Evolutionary conservation across 805 yeast species (phyloP).

Genomic region (Suhomyces faveliae): DNA sequence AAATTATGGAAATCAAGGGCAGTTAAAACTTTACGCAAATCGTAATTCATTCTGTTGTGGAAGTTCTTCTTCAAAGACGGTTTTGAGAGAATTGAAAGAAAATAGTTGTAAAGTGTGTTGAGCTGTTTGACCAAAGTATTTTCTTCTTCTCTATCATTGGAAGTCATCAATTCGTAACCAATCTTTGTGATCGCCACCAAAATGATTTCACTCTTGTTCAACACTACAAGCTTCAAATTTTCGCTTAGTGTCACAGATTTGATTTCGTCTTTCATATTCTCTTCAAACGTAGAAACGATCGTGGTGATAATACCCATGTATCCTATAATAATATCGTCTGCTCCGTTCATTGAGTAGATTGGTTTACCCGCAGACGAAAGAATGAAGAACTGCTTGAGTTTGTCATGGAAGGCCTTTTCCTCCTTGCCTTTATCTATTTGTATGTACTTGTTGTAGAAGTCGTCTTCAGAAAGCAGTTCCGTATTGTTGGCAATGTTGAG

Average conservation of each 20-base stretch:
- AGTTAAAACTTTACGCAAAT: constrained; percentile 71
- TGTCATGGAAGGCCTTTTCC: constrained; percentile 23
- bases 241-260: constrained; percentile 52
- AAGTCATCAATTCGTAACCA: constrained; percentile 45
- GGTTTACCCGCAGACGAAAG: constrained; percentile 88
- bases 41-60: constrained; percentile 72
- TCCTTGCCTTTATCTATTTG: constrained; percentile 15
- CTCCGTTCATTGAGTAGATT: constrained; percentile 73
- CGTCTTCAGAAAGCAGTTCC: constrained; percentile 1
- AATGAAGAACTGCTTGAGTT: constrained; percentile 70
- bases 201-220: constrained; percentile 66
- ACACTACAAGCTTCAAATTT: constrained; percentile 52
- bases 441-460: constrained; percentile 17
- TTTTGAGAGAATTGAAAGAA: constrained; percentile 80
- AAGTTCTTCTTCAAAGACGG: constrained; percentile 72
- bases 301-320: constrained; percentile 83
- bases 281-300: constrained; percentile 65
- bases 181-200: constrained; percentile 65
- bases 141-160: background rate
- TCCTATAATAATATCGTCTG: constrained; percentile 63
- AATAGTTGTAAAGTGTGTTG: constrained; percentile 68
- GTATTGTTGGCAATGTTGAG: constrained; percentile 9
- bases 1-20: constrained; percentile 72
- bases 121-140: constrained; percentile 48
- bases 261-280: constrained; percentile 37